phyloP scores from a whole-genome alignment of 2,329 filamentous ascomycete species.

The Diaporthe aspalathi region DNA sequence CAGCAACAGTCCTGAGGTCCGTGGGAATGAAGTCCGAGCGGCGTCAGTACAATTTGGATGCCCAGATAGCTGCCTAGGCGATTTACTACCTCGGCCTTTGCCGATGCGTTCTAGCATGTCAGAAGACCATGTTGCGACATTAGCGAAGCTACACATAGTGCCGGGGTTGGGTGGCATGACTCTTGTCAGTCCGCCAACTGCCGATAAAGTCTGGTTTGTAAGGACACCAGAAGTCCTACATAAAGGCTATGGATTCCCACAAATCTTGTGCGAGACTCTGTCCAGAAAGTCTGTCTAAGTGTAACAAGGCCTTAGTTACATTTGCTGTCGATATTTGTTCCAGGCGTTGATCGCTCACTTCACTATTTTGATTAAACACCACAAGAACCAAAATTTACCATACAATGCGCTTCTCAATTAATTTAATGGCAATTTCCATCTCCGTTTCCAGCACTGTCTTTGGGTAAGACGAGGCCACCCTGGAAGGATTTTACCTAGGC shows the following conservation, averaged over 20 bases:
- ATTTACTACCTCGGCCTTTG: not conserved
- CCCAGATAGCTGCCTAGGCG: not conserved
- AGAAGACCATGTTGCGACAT: not conserved
- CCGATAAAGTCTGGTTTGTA: not conserved
- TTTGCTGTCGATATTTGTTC: not conserved
- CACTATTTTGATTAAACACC: not conserved
- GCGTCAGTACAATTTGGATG: not conserved
- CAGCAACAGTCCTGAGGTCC: not conserved
- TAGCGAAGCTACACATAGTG: conserved; percentile 8
- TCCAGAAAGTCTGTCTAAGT: not conserved
- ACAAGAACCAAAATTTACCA: not conserved
- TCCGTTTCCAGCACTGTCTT: not conserved
- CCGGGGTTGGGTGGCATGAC: not conserved
- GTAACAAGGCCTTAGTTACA: not conserved
- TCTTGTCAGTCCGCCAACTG: not conserved
- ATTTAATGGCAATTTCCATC: not conserved
- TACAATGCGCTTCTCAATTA: conserved; percentile 1
- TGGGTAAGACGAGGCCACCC: not conserved
- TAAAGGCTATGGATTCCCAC: not conserved
- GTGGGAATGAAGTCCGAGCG: not conserved
- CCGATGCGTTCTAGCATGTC: not conserved
- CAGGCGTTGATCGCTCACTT: not conserved
- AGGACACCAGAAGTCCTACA: not conserved
- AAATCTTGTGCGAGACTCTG: not conserved
- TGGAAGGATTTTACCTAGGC: not conserved